Base-by-base conservation (phyloP, 2,329 filamentous ascomycete species). In the Phialophora expanda region DNA sequence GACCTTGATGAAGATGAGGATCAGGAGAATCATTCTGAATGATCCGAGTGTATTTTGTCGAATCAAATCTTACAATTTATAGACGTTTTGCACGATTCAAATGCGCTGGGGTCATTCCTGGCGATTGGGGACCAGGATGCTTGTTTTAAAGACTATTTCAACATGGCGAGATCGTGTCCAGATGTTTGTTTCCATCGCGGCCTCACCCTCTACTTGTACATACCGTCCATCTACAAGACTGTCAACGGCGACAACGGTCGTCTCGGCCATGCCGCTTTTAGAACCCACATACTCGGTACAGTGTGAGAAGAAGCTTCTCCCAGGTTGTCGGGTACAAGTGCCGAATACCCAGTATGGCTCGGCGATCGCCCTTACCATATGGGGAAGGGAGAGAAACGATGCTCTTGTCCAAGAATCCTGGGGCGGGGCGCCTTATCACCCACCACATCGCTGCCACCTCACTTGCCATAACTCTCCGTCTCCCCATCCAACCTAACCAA, bases 1-100 rank as follows among this genome's bases (percentile, higher is more conserved):
- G 30, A 65, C 50, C 57, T 56, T 9, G 61, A 58, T 28, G 28
- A 53, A 30, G 26, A 30, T 30, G 50, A 50, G n/a, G 55, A 54
- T 8, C 20, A 41, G 17, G 26, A 51, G 24, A 22, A 57, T 48
- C 59, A 62, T 34, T 28, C 41, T 9, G 59, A 55, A 14, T 62
- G 50, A 62, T 61, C 7, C 17, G 14, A 48, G n/a, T 32, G 20
- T 51, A 59, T 34, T 22, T 59, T 46, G 20, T 4, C 26, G 24
- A 20, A 22, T 24, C 20, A 6, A 12, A 51, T 4, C 11, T 51
- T 7, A 26, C 24, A 6, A 51, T 1, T 26, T 53, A 26, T 53
- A 53, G 48, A 53, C 6, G 4, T n/a, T n/a, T 53, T 20, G 26
- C 48, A 24, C 26, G 26, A 14, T 28, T 53, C 26, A 9, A 14